Evolutionary conservation across 805 yeast species (phyloP).

Genomic region (Wickerhamiella musiphila): DNA sequence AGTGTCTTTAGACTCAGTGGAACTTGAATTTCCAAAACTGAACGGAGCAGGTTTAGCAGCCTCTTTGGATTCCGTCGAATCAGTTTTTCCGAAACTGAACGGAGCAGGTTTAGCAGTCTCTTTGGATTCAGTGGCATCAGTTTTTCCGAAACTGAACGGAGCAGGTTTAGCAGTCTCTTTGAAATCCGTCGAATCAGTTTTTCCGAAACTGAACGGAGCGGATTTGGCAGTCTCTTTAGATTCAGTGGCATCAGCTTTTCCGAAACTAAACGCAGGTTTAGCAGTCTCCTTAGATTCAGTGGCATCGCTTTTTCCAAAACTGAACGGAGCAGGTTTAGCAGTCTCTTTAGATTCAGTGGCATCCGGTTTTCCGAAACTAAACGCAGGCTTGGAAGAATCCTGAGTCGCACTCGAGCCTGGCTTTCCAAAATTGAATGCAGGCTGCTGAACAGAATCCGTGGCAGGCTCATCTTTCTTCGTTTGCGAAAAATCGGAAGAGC

Average conservation of each 20-base stretch:
- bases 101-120: background rate
- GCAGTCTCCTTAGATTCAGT: background rate
- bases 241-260: background rate
- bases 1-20: constrained; percentile 1
- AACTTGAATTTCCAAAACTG: background rate
- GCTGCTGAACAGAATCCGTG: background rate
- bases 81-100: background rate
- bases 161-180: no score
- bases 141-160: background rate
- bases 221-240: no score
- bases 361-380: background rate
- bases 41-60: constrained; percentile 2
- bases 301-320: constrained; percentile 2
- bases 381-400: no score
- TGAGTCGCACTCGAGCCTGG: no score
- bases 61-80: background rate
- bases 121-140: background rate
- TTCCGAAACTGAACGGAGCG: no score
- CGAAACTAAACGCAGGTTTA: constrained; percentile 6
- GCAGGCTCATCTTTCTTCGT: no score
- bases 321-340: constrained; percentile 3
- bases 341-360: no score
- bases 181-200: no score
- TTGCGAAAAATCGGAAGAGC: no score
- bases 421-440: constrained; percentile 1